Evolutionary conservation across 192 early-diverging fungal genomes (phyloP), one percentile per base, ranked within the genome.

Genomic region (Entophlyctis helioformis): DNA sequence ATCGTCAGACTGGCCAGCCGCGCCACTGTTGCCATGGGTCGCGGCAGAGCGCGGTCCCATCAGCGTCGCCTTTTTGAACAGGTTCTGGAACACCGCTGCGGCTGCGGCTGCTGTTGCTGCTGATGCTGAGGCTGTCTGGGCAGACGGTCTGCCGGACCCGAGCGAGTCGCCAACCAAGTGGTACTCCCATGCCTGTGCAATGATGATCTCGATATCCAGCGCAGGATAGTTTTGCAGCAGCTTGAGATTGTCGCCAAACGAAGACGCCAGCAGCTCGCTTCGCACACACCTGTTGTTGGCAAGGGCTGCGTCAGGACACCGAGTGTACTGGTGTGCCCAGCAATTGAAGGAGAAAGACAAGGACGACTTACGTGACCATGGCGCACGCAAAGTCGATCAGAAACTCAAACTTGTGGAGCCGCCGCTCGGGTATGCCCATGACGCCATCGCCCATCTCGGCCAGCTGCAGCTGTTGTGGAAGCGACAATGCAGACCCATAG

Each of bases 301-400:
- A n/a, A 42, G 7, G 5, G 22, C 21, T 5, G 11, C 41, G 3
- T 7, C 41, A 12, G 6, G 10, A 42, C 3, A 9, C 29, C 29
- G 11, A 31, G 4, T 8, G 29, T 31, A 11, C 29, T n/a, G n/a
- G n/a, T n/a, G n/a, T n/a, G n/a, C n/a, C n/a, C n/a, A n/a, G n/a
- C n/a, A n/a, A 31, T 31, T 31, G 4, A 11, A 31, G 4, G 4
- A 4, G 29, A 4, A 11, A 8, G 29, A 4, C 6, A 31, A 8
- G 29, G 4, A 8, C 29, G 11, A 46, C 26, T 34, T 32, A 83
- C 69, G 80, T 55, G 10, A 85, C 56, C 77, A 87, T 84, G 1
- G 85, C 80, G 6, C 71, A 69, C 33, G 69, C 67, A 61, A 85
- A 83, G 42, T 87, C 83, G 20, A 83, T 58, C 37, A 87, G 54